Evolutionary conservation across 129 eudicot species (phyloP).

Genomic region (Rutidosis leptorrhynchoides): DNA sequence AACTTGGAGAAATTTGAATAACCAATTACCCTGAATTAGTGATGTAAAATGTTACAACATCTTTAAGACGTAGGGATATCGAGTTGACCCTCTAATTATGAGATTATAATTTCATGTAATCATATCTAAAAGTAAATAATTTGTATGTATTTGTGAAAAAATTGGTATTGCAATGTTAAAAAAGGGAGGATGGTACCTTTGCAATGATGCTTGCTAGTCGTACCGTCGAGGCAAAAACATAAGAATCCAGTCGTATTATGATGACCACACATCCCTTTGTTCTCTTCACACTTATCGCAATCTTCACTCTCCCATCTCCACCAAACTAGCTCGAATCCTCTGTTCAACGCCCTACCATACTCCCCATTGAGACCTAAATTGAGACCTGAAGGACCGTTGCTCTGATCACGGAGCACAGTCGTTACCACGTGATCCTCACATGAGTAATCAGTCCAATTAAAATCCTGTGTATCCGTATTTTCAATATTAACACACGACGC

Average conservation of each 20-base stretch:
- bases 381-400: fast-evolving
- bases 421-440: constrained; percentile 26
- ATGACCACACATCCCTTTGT: constrained; percentile 14
- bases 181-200: constrained; percentile 17
- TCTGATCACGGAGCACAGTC: constrained; percentile 1
- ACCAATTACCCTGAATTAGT: no score
- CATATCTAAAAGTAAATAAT: no score
- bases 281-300: constrained; percentile 14
- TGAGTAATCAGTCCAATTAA: background rate
- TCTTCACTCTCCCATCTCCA: background rate
- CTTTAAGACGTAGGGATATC: no score
- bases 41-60: no score
- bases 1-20: no score
- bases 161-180: no score
- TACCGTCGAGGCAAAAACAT: constrained; percentile 26
- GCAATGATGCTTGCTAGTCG: background rate
- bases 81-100: no score
- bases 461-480: background rate
- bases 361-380: background rate
- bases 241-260: background rate
- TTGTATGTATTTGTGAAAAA: no score
- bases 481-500: constrained; percentile 3
- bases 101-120: no score
- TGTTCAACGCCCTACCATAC: background rate
- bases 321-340: constrained; percentile 24